Percentiles rank a stretch among this genome's conserved stretches.
Evolutionary conservation across 2,329 filamentous ascomycete species (phyloP).

Genomic region (Penicillium occitanis): DNA sequence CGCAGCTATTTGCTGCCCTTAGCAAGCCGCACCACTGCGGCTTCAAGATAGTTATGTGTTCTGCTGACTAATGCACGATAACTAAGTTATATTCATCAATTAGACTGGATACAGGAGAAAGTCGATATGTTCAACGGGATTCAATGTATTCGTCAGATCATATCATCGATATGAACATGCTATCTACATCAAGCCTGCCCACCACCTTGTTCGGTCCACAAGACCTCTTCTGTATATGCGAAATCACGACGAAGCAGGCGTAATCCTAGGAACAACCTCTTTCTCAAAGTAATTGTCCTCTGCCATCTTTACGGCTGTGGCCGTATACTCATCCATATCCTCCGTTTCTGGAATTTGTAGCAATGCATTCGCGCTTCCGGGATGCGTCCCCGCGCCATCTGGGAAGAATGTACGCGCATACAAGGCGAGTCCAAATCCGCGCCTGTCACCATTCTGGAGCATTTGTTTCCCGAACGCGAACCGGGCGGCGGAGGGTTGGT

Average conservation of each 20-base stretch:
- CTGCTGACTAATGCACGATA: too few species aligned
- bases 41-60: too few species aligned
- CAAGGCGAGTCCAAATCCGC: conserved; percentile 53
- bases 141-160: too few species aligned
- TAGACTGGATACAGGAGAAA: background rate
- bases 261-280: conserved; percentile 3
- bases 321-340: conserved; percentile 16
- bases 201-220: too few species aligned
- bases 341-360: conserved; percentile 7
- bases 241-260: background rate
- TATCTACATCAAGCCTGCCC: too few species aligned
- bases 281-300: conserved; percentile 18
- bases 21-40: too few species aligned
- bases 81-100: background rate
- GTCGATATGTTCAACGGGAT: too few species aligned
- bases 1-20: too few species aligned
- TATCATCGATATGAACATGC: too few species aligned
- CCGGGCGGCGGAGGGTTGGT: conserved; percentile 51
- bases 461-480: conserved; percentile 50
- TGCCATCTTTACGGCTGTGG: conserved; percentile 10
- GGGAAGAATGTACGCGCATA: conserved; percentile 59
- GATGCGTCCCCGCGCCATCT: conserved; percentile 41
- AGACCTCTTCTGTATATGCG: too few species aligned
- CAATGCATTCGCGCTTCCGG: conserved; percentile 30
- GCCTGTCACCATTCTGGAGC: conserved; percentile 39